Conservation (phyloP, 306 rosid species). For the Arachis stenosperma region DNA sequence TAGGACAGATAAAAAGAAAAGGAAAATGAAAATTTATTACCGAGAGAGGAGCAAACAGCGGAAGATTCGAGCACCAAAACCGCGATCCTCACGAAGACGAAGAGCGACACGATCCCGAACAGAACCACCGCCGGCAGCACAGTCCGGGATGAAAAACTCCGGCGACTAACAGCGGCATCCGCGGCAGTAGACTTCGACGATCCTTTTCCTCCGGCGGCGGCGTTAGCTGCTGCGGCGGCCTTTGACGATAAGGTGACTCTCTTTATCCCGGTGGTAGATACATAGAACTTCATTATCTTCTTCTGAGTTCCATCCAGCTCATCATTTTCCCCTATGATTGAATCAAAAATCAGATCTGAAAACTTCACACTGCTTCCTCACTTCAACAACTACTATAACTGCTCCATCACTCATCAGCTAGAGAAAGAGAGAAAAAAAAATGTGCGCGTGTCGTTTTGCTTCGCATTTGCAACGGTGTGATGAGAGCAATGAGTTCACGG, state of each 20-base stretch:
- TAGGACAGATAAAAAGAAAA: no score
- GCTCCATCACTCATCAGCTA: background rate
- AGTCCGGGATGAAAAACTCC: constrained; percentile 54
- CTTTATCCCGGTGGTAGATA: constrained; percentile 71
- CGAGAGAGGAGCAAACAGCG: constrained; percentile 58
- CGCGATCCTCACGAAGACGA: constrained; percentile 61
- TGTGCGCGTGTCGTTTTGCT: background rate
- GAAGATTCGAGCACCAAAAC: constrained; percentile 72
- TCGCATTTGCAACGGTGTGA: background rate
- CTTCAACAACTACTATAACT: background rate
- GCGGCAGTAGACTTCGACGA: constrained; percentile 37
- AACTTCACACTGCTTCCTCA: background rate
- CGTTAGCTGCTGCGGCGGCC: constrained; percentile 37
- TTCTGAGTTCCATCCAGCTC: constrained; percentile 46
- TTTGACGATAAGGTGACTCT: constrained; percentile 52
- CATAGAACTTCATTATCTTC: constrained; percentile 65
- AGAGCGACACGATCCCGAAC: constrained; percentile 58
- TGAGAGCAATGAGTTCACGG: constrained; percentile 12
- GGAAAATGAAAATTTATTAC: constrained; percentile 41
- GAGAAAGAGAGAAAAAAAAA: background rate
- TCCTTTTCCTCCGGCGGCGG: constrained; percentile 46
- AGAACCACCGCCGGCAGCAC: constrained; percentile 50
- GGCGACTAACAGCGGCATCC: constrained; percentile 44
- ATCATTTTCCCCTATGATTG: constrained; percentile 20
- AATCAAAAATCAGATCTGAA: constrained; percentile 40